Base-by-base conservation (phyloP, 176 grass and related monocot genomes). In the Carex littledalei region DNA sequence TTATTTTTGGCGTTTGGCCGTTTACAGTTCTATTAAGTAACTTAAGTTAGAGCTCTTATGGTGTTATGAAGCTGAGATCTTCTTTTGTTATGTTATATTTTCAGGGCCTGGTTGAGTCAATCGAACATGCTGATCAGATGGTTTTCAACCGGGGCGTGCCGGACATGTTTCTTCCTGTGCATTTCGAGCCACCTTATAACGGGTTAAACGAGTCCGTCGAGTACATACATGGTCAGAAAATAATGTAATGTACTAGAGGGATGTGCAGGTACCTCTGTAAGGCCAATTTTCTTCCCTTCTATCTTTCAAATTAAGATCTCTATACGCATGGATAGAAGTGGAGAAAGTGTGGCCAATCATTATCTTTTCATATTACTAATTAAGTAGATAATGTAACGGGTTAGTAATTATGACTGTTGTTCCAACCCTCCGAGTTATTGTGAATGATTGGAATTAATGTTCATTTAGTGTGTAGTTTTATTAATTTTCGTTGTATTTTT, bases 131-230 rank as follows among this genome's bases (percentile, higher is more conserved):
- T 2, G 52, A 78, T 7, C 24, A 13, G 0, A 34, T 31, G 52
- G 9, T 1, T 1, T 78, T 78, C 22, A 2, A 8, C 2, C 0
- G 14, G 0, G 85, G 86, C 10, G 2, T 26, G 13, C 75, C 39
- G 0, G 88, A 84, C 20, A 61, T 57, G 0, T 91, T 54, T 29
- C 68, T 98, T 57, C 95, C 95, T 0, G 86, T 90, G 2, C 47
- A 63, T 12, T 98, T 94, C 26, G 50, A 73, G 0, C 95, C 93
- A 0, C 74, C 93, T 1, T 83, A 88, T 22, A 72, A 93, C 32
- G 95, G 95, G 17, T 3, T 55, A 8, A 34, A 55, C 20, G 2
- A 53, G 10, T 60, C 76, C 0, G 13, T 12, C 11, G 61, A 62
- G 34, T 78, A 60, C 0, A 45, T 83, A 18, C 64, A 91, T 45